Percentiles rank a stretch among this genome's conserved stretches.
These are phyloP conservation scores for Pseudisothecium myosuroides DNA, from an alignment of 225 moss, liverwort and hornwort genomes.

Conservation along the genomic window DNA sequence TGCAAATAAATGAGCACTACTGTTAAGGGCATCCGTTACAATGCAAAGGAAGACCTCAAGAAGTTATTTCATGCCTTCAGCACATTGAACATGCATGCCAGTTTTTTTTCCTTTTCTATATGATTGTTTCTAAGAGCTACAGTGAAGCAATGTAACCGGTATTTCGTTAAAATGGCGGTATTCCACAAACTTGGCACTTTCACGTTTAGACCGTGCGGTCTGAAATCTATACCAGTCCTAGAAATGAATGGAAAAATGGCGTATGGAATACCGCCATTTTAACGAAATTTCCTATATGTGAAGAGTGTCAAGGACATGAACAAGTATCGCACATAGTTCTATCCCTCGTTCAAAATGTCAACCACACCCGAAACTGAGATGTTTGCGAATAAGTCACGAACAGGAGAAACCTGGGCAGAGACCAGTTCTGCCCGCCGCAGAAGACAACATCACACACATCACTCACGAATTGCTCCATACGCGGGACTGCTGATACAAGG, in stretches of 20 bases:
- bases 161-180: no score
- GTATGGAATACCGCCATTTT: no score
- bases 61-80: neutral
- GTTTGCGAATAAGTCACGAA: neutral
- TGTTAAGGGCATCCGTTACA: neutral
- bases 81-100: neutral
- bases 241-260: no score
- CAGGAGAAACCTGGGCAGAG: slow-evolving; percentile 36
- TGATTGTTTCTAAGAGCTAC: neutral
- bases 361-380: neutral
- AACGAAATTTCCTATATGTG: neutral
- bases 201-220: no score
- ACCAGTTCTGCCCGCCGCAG: slow-evolving; percentile 51
- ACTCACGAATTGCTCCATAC: slow-evolving; percentile 84
- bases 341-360: neutral
- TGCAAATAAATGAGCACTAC: neutral
- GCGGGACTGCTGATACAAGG: slow-evolving; percentile 69
- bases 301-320: neutral
- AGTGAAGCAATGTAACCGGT: neutral
- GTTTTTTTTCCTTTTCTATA: neutral
- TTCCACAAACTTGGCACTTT: no score
- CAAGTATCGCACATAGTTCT: neutral
- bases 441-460: slow-evolving; percentile 76
- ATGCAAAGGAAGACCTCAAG: neutral
- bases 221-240: no score